Evolutionary conservation across 2,329 filamentous ascomycete species (phyloP), one percentile per base, ranked within the genome.

Genomic region (Curvularia sp.): DNA sequence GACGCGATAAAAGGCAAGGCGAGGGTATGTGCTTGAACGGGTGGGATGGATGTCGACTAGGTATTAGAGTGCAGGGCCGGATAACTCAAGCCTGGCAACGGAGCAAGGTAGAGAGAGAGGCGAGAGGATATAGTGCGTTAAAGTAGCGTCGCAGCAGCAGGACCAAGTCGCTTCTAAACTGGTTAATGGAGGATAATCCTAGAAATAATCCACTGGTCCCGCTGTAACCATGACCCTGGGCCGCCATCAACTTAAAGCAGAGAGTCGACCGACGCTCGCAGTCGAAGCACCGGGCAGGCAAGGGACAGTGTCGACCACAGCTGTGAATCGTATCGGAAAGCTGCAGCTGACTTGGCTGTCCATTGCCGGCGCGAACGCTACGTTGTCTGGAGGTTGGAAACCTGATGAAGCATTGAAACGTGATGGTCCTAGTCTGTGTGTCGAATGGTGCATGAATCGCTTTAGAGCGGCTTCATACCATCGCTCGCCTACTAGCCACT

Each of bases 31-130:
- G 61, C 67, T 72, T 32, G 70, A 66, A 73, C 68, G 71, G 72
- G 72, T 61, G 66, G 67, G 68, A 72, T 73, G n/a, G n/a, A 67
- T 72, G 65, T 62, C 67, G 70, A 73, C 72, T 64, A 64, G 71
- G 60, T 67, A 60, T 61, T 68, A 72, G 67, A 72, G 69, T 72
- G 70, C 66, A 60, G 49, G 57, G 48, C 47, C 48, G 53, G 43
- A 45, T 48, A 50, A 49, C 53, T 57, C 27, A 67, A 63, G 63
- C 64, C 47, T 61, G 65, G 68, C 71, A 64, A 69, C 67, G 69
- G 65, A 68, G 61, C 65, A 71, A 68, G 68, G 66, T 67, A 68
- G 59, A 23, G 34, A 36, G 34, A n/a, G 19, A 63, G 69, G 64
- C 61, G 65, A 71, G 62, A 67, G 64, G 67, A 69, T 71, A 70